Percentiles rank a stretch among this genome's conserved stretches.
phyloP scores from a whole-genome alignment of 108 stramenopile genomes.

The Fistulifera pelliculosa region DNA sequence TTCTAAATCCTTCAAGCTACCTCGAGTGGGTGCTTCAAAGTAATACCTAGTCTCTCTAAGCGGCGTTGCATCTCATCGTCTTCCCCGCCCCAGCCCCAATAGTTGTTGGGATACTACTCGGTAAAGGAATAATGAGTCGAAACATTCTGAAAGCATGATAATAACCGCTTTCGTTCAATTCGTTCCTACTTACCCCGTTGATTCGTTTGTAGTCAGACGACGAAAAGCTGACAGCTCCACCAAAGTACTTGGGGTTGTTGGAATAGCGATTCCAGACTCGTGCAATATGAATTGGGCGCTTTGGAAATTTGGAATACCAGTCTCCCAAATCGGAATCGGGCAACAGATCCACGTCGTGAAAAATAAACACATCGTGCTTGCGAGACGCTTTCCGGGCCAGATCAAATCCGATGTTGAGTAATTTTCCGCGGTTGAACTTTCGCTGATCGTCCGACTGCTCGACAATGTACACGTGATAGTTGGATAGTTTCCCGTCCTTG shows the following conservation, averaged over 20 bases:
- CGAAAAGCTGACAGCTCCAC: conserved; percentile 90
- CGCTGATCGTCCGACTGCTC: conserved; percentile 92
- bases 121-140: too few relatives aligned
- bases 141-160: too few relatives aligned
- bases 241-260: conserved; percentile 96
- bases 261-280: conserved; percentile 95
- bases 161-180: too few relatives aligned
- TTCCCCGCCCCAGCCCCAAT: conserved; percentile 99
- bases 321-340: conserved; percentile 64
- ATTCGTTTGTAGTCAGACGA: conserved; percentile 76
- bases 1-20: conserved; percentile 65
- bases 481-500: conserved; percentile 29
- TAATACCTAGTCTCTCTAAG: conserved; percentile 52
- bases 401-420: conserved; percentile 97
- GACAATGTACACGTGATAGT: conserved; percentile 92
- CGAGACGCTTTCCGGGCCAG: conserved; percentile 51
- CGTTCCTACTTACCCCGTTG: conserved; percentile 49
- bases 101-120: conserved; percentile 14
- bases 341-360: conserved; percentile 98
- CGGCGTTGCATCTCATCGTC: conserved; percentile 97
- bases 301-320: conserved; percentile 79
- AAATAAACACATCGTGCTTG: conserved; percentile 78
- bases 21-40: conserved; percentile 56
- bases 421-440: conserved; percentile 99
- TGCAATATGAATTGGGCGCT: conserved; percentile 90